Percentiles rank a stretch among this genome's conserved stretches.
Evolutionary conservation across 208 protist genomes (phyloP).

Genomic region (Trypanosoma lewisi): DNA sequence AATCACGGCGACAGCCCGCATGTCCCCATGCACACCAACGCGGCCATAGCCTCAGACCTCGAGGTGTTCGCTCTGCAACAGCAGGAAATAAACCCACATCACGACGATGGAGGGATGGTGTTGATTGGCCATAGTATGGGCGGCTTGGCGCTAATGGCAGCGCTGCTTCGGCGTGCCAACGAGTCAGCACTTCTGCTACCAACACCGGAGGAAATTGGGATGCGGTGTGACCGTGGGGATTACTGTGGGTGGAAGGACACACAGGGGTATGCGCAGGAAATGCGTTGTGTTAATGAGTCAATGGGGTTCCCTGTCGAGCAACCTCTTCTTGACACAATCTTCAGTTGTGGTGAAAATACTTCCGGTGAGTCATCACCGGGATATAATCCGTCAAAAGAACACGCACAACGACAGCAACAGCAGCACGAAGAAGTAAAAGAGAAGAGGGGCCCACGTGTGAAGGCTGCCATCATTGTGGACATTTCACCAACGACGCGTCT

Average conservation of each 20-base stretch:
- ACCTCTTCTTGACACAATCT: conserved; percentile 48
- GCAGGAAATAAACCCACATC: neutral
- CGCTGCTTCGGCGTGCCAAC: conserved; percentile 75
- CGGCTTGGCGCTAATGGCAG: conserved; percentile 67
- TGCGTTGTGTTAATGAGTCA: conserved; percentile 61
- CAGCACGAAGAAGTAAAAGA: no score
- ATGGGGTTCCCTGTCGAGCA: conserved; percentile 46
- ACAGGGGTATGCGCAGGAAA: conserved; percentile 28
- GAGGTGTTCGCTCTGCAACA: conserved; percentile 54
- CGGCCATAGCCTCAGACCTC: conserved; percentile 66
- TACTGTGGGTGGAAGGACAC: conserved; percentile 26
- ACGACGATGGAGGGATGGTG: conserved; percentile 27
- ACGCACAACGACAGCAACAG: no score
- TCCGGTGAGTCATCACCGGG: neutral
- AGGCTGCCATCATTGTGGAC: conserved; percentile 77
- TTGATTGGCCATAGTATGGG: conserved; percentile 89
- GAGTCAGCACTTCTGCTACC: conserved; percentile 45
- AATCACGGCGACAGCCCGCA: conserved; percentile 83
- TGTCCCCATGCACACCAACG: conserved; percentile 51
- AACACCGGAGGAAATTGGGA: conserved; percentile 2
- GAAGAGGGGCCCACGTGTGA: conserved; percentile 24
- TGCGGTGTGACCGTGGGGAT: conserved; percentile 19
- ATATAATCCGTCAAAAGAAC: no score
- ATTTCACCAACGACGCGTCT: conserved; percentile 51
- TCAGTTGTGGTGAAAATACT: conserved; percentile 19